Conservation (phyloP, 169 alveolate species). For the Cryptosporidium tyzzeri region DNA sequence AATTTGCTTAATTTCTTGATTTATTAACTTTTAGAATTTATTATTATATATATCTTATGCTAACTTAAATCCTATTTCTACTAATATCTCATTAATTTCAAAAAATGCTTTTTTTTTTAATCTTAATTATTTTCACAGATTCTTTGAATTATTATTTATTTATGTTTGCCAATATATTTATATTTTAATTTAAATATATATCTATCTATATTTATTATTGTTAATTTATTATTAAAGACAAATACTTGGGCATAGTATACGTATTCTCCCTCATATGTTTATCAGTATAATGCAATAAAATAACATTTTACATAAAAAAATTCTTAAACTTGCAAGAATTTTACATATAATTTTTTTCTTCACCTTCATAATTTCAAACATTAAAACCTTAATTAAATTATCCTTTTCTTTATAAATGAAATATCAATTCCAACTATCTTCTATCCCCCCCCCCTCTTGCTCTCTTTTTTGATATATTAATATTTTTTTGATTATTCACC, state of each 20-base stretch:
- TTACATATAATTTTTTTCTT: not conserved
- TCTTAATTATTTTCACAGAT: not conserved
- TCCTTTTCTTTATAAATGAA: not conserved
- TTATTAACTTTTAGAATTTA: not conserved
- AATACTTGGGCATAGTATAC: slow-evolving; percentile 18
- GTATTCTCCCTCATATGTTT: not conserved
- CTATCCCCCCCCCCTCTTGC: too few species aligned
- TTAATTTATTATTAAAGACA: not conserved
- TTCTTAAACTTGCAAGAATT: not conserved
- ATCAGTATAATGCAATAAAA: not conserved
- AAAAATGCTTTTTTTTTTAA: not conserved
- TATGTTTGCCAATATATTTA: not conserved
- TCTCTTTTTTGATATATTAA: not conserved
- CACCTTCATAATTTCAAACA: too few species aligned
- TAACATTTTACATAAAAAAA: not conserved
- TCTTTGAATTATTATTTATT: not conserved
- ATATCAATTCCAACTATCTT: too few species aligned
- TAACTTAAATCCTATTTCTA: not conserved
- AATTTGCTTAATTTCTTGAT: not conserved
- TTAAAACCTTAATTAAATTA: too few species aligned
- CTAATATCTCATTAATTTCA: not conserved
- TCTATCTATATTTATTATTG: not conserved
- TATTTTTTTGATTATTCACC: not conserved
- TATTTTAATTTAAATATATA: not conserved
- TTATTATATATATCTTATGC: not conserved